Conservation (phyloP, 2,329 filamentous ascomycete genomes). For the Stachybotrys elegans region DNA sequence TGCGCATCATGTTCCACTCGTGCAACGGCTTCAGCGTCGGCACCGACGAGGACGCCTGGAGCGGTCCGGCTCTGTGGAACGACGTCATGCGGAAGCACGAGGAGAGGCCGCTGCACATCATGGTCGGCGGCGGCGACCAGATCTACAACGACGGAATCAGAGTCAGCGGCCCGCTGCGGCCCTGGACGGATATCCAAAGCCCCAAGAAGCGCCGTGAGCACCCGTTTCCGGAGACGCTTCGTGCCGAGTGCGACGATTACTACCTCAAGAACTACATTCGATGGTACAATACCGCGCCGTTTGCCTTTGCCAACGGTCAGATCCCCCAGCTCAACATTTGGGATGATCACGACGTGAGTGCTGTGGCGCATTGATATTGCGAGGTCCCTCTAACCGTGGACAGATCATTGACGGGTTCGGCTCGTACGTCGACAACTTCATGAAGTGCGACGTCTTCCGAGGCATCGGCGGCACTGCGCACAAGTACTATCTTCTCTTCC, state of each 20-base stretch:
- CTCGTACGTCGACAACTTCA: conserved; percentile 90
- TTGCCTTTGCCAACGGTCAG: conserved; percentile 79
- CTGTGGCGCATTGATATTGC: no score
- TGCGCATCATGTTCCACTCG: conserved; percentile 98
- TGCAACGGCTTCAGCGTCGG: conserved; percentile 95
- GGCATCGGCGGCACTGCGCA: conserved; percentile 88
- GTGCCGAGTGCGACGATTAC: conserved; percentile 80
- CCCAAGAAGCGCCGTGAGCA: conserved; percentile 74
- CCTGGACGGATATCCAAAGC: conserved; percentile 80
- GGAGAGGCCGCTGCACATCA: conserved; percentile 84
- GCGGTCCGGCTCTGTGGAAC: conserved; percentile 90
- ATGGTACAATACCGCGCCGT: conserved; percentile 80
- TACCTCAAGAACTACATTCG: conserved; percentile 86
- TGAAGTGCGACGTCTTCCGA: conserved; percentile 86
- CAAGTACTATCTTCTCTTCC: conserved; percentile 98
- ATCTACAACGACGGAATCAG: conserved; percentile 95
- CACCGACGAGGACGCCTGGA: conserved; percentile 80
- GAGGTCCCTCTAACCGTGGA: conserved; percentile 32
- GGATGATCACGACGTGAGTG: conserved; percentile 83
- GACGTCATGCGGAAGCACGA: conserved; percentile 82
- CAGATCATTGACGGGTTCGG: conserved; percentile 89
- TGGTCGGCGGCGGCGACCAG: conserved; percentile 91
- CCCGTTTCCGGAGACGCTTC: conserved; percentile 73
- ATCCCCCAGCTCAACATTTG: conserved; percentile 97
- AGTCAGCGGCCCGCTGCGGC: conserved; percentile 73